Evolutionary conservation across 345 rosid species (phyloP), one percentile per base, ranked within the genome.

Genomic region (Barbarea vulgaris): DNA sequence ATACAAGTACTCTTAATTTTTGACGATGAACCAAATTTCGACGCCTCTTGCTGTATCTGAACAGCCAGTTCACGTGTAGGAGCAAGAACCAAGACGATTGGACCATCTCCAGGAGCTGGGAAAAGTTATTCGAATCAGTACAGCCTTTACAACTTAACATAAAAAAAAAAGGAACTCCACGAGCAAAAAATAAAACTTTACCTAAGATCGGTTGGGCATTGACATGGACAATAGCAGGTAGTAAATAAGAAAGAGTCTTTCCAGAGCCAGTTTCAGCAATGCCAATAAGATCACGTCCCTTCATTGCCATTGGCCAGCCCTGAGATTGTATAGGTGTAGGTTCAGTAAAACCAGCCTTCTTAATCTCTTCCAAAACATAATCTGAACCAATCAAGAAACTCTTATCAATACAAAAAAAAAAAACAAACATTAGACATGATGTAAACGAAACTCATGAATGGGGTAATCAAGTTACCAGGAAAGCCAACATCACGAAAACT

Each of bases 301-400:
- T 91, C 77, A 93, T 84, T 33, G 99, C 99, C 99, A 96, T 96
- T 68, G 99, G 99, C 99, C 98, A 96, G n/a, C 99, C 98, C 77
- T 96, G 99, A 70, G 99, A 81, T 81, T 96, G 99, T 78, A 96
- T 96, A 36, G 99, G 88, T 9, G 98, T 96, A 56, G 99, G 99
- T 67, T 93, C 98, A 27, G 83, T 83, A 82, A 96, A 96, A 55
- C 99, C 99, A 65, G 99, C 93, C 85, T 89, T 96, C 42, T 83
- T 74, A 69, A 96, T 74, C 85, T 96, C 99, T 84, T 96, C 91
- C 88, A 96, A 39, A 33, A 96, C 99, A 86, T 96, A 93, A 19
- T 96, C 99, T 93, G 87, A 13, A 7, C 27, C 67, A 73, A 64
- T 14, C 68, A 61, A 56, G 9, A 46, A 60, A 72, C 7, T 41